phyloP scores from a whole-genome alignment of 805 yeast genomes.

The Jamesozyma hellenica region DNA sequence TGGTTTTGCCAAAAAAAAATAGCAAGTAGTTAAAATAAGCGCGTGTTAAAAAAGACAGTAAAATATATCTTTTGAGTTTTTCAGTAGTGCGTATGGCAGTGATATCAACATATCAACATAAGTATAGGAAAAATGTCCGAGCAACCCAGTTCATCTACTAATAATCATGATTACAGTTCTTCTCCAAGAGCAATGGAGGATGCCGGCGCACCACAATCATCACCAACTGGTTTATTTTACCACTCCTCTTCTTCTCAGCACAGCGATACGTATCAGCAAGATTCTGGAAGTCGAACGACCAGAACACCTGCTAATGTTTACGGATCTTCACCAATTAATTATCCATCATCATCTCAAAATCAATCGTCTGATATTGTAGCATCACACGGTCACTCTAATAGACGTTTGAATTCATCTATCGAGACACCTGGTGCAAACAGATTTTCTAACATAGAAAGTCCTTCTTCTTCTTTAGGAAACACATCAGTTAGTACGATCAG shows the following conservation, averaged over 20 bases:
- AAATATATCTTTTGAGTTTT: too few species aligned
- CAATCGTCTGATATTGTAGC: constrained; percentile 22
- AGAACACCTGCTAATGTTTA: constrained; percentile 14
- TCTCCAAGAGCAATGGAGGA: constrained; percentile 31
- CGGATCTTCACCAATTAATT: constrained; percentile 38
- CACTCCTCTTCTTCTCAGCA: constrained; percentile 26
- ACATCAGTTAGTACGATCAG: constrained; percentile 35
- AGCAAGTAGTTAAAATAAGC: too few species aligned
- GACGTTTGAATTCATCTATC: constrained; percentile 7
- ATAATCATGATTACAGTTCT: constrained; percentile 26
- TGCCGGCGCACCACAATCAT: constrained; percentile 30
- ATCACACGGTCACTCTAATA: constrained; percentile 12
- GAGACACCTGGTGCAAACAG: constrained; percentile 25
- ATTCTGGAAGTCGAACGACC: constrained; percentile 10
- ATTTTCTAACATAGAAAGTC: constrained; percentile 37
- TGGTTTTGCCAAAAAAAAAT: not conserved
- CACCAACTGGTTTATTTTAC: constrained; percentile 26
- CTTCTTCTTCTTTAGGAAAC: constrained; percentile 31
- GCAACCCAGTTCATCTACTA: constrained; percentile 33
- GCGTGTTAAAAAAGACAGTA: too few species aligned
- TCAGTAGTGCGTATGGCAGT: too few species aligned
- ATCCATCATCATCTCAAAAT: constrained; percentile 29
- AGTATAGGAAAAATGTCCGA: constrained; percentile 10
- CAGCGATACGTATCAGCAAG: constrained; percentile 21
- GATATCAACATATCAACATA: too few species aligned